Evolutionary conservation across 495 filamentous ascomycete species (phyloP).

Genomic region (Hypoxylon cercidicola): DNA sequence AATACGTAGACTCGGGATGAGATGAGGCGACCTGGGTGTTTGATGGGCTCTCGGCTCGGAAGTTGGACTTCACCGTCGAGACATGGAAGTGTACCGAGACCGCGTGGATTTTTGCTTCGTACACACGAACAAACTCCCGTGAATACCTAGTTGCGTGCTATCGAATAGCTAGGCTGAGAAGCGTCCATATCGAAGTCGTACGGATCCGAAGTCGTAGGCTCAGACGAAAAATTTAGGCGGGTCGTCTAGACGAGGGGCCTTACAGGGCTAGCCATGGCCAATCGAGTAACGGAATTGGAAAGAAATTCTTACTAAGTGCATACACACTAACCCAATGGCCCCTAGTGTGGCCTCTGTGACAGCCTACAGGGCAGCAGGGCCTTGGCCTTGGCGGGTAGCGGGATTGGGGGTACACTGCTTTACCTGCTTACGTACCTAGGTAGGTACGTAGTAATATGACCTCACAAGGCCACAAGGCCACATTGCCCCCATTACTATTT

Average conservation of each 20-base stretch:
- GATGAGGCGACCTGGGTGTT: neutral
- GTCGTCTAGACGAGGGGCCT: constrained; percentile 5
- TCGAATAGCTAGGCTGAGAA: neutral
- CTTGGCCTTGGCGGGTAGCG: too few relatives aligned
- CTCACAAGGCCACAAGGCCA: constrained; percentile 41
- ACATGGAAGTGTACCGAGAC: constrained; percentile 1
- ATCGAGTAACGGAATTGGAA: constrained; percentile 5
- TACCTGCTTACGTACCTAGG: too few relatives aligned
- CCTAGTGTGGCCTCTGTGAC: too few relatives aligned
- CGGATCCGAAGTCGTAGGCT: neutral
- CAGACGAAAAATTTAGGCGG: constrained; percentile 33
- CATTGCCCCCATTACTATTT: constrained; percentile 16
- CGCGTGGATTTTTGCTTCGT: too few relatives aligned
- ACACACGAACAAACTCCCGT: too few relatives aligned
- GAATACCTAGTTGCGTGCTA: neutral
- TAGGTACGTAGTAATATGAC: constrained; percentile 36
- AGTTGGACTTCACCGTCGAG: neutral
- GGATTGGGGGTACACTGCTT: neutral
- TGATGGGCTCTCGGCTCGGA: constrained; percentile 3
- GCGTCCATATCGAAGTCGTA: neutral
- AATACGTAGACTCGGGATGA: too few relatives aligned
- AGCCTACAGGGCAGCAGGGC: too few relatives aligned
- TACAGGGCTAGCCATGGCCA: constrained; percentile 24
- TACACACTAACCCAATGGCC: neutral
- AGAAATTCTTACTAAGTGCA: constrained; percentile 17